phyloP scores from a whole-genome alignment of 192 early-diverging fungal species.

The Linnemannia exigua region DNA sequence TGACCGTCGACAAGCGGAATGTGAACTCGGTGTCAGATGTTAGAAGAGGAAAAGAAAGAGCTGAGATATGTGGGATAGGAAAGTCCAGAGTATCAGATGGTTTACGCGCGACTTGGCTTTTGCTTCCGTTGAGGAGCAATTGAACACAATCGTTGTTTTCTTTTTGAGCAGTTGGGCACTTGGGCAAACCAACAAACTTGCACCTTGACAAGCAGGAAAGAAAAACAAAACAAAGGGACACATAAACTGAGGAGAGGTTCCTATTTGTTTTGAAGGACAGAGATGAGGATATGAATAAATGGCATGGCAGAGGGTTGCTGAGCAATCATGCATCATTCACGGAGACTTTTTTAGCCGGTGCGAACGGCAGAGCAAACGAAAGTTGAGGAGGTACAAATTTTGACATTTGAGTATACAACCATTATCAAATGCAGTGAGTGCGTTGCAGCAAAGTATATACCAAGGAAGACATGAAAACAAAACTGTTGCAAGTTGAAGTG shows the following conservation, averaged over 20 bases:
- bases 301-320: neutral
- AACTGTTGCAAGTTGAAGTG: no score
- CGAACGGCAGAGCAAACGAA: neutral
- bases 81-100: neutral
- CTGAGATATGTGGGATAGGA: neutral
- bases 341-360: slow-evolving; percentile 3
- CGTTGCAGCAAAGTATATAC: no score
- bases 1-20: neutral
- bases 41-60: neutral
- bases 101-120: no score
- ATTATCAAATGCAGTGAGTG: no score
- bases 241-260: no score
- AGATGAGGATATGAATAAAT: neutral
- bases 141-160: no score
- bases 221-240: neutral
- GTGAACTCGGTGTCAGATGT: neutral
- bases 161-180: no score
- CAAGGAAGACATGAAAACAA: no score
- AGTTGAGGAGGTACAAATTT: neutral
- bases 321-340: neutral
- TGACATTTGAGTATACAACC: neutral
- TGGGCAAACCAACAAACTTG: no score
- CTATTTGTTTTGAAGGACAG: no score
- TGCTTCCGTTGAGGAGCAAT: no score
- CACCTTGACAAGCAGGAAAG: no score